A percentile compares a stretch with the other conserved stretches of the same genome.
These are phyloP conservation scores for Lactarius trivialis DNA, from an alignment of 768 basidiomycete genomes.

Conservation along the genomic window DNA sequence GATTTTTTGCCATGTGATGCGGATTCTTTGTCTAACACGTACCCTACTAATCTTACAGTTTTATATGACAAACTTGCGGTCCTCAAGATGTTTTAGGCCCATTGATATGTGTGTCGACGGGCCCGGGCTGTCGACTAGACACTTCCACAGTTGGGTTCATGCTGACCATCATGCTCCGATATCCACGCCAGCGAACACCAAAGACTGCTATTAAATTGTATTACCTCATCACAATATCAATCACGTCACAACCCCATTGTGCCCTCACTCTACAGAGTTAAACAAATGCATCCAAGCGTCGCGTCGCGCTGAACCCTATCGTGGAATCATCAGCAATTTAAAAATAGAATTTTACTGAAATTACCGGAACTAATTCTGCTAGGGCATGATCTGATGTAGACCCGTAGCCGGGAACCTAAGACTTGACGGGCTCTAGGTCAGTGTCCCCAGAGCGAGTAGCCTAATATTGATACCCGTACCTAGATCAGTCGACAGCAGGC, in stretches of 20 bases:
- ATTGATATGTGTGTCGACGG: neutral
- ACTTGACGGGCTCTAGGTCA: neutral
- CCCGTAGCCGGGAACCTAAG: neutral
- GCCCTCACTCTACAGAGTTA: neutral
- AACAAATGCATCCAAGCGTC: neutral
- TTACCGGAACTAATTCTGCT: neutral
- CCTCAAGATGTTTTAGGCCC: neutral
- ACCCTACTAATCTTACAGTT: neutral
- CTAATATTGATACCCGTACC: no score
- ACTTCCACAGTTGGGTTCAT: neutral
- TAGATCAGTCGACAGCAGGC: neutral
- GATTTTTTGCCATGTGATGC: neutral
- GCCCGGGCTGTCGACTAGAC: neutral
- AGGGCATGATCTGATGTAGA: neutral
- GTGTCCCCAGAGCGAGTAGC: neutral
- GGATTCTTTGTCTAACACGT: neutral
- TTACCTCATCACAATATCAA: neutral
- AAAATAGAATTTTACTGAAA: neutral
- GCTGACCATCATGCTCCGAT: neutral
- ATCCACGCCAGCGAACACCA: neutral
- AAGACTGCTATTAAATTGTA: neutral
- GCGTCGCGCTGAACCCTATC: neutral
- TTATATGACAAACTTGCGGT: neutral
- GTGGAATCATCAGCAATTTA: neutral
- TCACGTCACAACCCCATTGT: neutral